Evolutionary conservation across 257 asterid species (phyloP).

Genomic region (Scutellaria barbata): DNA sequence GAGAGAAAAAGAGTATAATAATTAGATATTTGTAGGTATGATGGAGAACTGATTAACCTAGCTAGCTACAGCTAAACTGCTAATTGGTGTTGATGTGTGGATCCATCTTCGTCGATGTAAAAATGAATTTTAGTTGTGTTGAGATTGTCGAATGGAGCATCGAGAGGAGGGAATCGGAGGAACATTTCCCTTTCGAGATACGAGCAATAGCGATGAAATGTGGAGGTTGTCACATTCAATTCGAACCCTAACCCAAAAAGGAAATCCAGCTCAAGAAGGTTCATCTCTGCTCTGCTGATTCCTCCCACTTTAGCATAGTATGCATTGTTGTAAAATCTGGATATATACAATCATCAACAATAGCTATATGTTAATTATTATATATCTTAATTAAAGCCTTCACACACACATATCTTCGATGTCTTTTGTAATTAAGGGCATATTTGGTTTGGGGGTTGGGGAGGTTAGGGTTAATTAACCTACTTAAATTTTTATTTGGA

Average conservation of each 20-base stretch:
- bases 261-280: slow-evolving; percentile 71
- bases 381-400: too few species aligned
- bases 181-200: slow-evolving; percentile 49
- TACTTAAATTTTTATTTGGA: too few species aligned
- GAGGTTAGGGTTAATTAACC: too few species aligned
- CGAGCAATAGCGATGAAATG: slow-evolving; percentile 53
- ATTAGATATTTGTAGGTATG: background rate
- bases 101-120: slow-evolving; percentile 48
- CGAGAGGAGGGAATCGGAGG: slow-evolving; percentile 46
- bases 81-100: slow-evolving; percentile 54
- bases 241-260: slow-evolving; percentile 66
- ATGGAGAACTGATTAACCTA: too few species aligned
- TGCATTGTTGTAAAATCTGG: slow-evolving; percentile 73
- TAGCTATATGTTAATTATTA: too few species aligned
- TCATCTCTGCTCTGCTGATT: slow-evolving; percentile 65
- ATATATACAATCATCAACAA: background rate
- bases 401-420: too few species aligned
- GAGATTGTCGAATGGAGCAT: too few species aligned
- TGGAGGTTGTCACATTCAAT: slow-evolving; percentile 58
- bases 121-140: slow-evolving; percentile 23
- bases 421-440: too few species aligned
- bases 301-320: slow-evolving; percentile 76
- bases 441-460: too few species aligned
- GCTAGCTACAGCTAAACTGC: slow-evolving; percentile 10
- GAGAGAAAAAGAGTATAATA: background rate